Conservation (phyloP, 148 eudicot species). For the Pharnaceum exiguum region DNA sequence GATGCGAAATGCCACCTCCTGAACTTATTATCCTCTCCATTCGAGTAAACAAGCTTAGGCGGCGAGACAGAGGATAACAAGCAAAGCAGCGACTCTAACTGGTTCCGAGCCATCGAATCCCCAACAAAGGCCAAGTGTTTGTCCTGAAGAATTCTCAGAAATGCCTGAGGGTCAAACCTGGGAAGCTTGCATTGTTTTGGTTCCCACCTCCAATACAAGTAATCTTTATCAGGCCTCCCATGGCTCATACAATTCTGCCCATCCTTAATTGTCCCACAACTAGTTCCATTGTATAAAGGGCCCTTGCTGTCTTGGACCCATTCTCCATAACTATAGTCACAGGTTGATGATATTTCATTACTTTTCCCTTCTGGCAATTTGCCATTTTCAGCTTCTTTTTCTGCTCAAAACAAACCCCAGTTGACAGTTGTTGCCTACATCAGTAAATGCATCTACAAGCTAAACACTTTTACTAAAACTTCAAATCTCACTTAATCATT, state of each 20-base stretch:
- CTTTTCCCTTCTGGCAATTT: not conserved
- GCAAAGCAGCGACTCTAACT: conserved; percentile 79
- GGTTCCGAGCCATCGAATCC: conserved; percentile 92
- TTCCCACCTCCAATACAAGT: conserved; percentile 77
- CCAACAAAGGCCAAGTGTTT: conserved; percentile 93
- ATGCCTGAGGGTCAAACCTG: conserved; percentile 64
- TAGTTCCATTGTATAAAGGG: conserved; percentile 72
- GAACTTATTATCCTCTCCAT: conserved; percentile 71
- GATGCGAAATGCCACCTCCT: conserved; percentile 68
- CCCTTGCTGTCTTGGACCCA: conserved; percentile 54
- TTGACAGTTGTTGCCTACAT: not conserved
- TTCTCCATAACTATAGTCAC: conserved; percentile 71
- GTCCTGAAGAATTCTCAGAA: conserved; percentile 42
- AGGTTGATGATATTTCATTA: conserved; percentile 19
- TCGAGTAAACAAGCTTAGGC: conserved; percentile 48
- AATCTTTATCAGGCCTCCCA: conserved; percentile 71
- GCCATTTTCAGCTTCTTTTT: conserved; percentile 21
- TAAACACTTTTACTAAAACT: no score
- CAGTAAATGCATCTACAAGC: not conserved
- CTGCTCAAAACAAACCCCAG: conserved; percentile 27
- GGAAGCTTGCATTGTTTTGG: conserved; percentile 59
- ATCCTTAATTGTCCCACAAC: conserved; percentile 65
- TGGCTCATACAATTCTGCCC: conserved; percentile 79
- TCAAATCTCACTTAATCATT: not conserved
- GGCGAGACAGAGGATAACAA: conserved; percentile 52